Conservation (phyloP, 441 rosid species). For the Adansonia madagascariensis region DNA sequence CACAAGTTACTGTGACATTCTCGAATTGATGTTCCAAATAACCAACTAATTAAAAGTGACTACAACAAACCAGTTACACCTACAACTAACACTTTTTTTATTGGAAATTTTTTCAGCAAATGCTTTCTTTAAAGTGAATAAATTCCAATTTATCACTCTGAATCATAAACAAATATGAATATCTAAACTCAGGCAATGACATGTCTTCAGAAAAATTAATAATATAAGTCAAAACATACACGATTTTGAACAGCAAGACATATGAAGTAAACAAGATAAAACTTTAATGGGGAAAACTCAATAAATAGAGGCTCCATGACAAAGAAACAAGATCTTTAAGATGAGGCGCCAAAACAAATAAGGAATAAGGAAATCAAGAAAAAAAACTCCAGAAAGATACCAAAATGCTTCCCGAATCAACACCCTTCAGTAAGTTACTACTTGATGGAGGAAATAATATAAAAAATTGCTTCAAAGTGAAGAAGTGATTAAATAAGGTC, state of each 20-base stretch:
- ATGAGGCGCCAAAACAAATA: background rate
- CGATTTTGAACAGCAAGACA: too few relatives aligned
- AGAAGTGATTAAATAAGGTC: background rate
- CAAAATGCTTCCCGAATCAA: background rate
- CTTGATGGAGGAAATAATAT: background rate
- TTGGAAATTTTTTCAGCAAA: background rate
- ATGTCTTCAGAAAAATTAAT: background rate
- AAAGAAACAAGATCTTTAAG: background rate
- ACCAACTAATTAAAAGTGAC: background rate
- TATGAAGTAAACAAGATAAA: background rate
- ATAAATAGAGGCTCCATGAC: background rate
- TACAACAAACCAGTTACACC: background rate
- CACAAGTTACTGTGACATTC: background rate
- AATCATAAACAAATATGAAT: background rate
- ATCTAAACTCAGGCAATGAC: background rate
- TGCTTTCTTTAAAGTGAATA: conserved; percentile 1
- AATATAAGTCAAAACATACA: background rate
- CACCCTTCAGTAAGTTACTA: background rate
- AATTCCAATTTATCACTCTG: background rate
- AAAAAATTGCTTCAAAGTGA: background rate
- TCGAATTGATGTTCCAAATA: background rate
- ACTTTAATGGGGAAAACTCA: background rate
- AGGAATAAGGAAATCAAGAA: background rate
- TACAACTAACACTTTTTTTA: background rate
- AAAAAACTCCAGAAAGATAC: background rate